Conservation (phyloP, 2,329 filamentous ascomycete genomes). For the Paecilomyces dactylethromorphus region DNA sequence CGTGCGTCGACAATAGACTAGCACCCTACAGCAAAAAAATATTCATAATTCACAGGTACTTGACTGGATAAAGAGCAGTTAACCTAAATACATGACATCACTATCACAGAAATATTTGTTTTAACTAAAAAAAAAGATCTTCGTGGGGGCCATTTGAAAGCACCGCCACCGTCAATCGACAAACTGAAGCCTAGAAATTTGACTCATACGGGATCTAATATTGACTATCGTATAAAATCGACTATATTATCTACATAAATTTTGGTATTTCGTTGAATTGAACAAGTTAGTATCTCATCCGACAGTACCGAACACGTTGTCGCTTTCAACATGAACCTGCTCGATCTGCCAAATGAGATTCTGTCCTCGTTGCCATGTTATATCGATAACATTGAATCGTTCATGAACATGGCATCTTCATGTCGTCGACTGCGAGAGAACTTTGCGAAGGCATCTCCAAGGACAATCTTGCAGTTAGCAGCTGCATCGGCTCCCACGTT, state of each 20-base stretch:
- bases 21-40: too few species aligned
- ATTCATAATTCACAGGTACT: too few species aligned
- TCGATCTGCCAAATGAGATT: neutral
- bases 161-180: neutral
- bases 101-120: neutral
- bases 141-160: neutral
- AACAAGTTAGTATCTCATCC: neutral
- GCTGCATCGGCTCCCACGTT: constrained; percentile 25
- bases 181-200: neutral
- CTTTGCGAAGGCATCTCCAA: constrained; percentile 10
- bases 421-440: constrained; percentile 19
- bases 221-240: neutral
- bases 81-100: neutral
- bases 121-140: neutral
- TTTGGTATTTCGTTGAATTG: neutral
- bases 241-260: neutral
- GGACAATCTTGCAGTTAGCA: constrained; percentile 24
- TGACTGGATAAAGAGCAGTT: neutral
- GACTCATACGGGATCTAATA: neutral
- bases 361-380: neutral
- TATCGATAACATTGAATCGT: constrained; percentile 25
- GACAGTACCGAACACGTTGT: neutral
- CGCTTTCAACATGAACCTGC: neutral
- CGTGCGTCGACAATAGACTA: too few species aligned
- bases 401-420: constrained; percentile 18